Base-by-base conservation (phyloP, 805 yeast species). In the Peterozyma toletana region DNA sequence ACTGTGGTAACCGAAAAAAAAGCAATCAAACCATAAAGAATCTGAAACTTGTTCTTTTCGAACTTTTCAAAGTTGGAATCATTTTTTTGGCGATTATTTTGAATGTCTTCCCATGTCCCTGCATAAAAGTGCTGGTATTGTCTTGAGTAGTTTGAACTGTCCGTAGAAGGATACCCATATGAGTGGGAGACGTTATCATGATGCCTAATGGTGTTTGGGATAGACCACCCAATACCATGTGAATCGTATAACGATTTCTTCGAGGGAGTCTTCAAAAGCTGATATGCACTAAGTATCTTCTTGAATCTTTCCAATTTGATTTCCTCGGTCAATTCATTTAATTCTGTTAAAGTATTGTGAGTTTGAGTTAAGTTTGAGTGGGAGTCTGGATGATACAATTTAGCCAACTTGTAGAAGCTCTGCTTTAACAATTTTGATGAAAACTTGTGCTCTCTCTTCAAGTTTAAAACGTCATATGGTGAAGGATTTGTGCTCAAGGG, bases 381-480 rank as follows among this genome's bases (percentile, higher is more conserved):
- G 5, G 64, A 52, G 50, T 89, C 97, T 0, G 97, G 96, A 57
- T 89, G 96, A 53, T 89, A 89, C 9, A 80, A 56, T 58, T 84
- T 86, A 10, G 89, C 89, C 39, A 78, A 64, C 42, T 74, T 68
- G 50, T 73, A 76, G 54, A 82, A 84, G 38, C 71, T 71, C 21
- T 62, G 49, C 47, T 76, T 76, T 40, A 82, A 60, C 30, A 58
- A 49, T 10, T 53, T 59, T 40, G 58, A 58, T 44, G 71, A 71
- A 37, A 72, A 59, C 18, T 57, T 57, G 1, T 53, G 52, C 0
- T 60, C 57, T 5, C 48, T 48, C 2, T 58, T 49, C 21, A 77
- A 54, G 3, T 73, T 72, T 45, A 88, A 74, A 3, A 88, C 70
- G 31, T 86, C 86, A 53, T 83, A 82, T 0, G 96, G 95, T 0